A percentile compares a stretch with the other conserved stretches of the same genome.
Conservation (phyloP, 495 filamentous ascomycete species). For the Penicillium parvum region DNA sequence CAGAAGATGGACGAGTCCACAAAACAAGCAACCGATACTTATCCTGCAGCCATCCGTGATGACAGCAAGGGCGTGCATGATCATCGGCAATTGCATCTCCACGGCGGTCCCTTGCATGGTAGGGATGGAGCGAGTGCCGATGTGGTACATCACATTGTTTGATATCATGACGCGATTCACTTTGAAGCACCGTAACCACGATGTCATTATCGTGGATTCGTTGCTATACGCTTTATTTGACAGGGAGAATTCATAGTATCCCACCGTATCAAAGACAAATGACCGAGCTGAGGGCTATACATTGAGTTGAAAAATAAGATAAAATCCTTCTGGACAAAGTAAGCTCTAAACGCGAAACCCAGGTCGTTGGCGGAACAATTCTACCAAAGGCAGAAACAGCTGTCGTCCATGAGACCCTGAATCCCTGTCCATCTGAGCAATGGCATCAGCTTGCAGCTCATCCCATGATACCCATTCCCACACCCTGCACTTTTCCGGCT, state of each 20-base stretch:
- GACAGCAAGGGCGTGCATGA: neutral
- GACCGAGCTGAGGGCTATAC: too few species aligned
- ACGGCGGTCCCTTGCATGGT: neutral
- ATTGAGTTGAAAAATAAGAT: too few species aligned
- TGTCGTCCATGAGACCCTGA: conserved; percentile 20
- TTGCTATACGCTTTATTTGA: too few species aligned
- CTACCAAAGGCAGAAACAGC: conserved; percentile 54
- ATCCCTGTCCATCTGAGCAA: conserved; percentile 7
- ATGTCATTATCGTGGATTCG: too few species aligned
- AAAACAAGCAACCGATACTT: neutral
- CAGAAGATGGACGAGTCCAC: too few species aligned
- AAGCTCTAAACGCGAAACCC: conserved; percentile 12
- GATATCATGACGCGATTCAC: neutral
- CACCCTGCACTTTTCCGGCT: conserved; percentile 61
- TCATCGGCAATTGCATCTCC: neutral
- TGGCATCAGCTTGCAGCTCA: conserved; percentile 19
- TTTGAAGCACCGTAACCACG: too few species aligned
- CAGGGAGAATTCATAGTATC: too few species aligned
- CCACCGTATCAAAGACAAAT: too few species aligned
- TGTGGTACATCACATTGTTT: neutral
- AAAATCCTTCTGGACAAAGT: too few species aligned
- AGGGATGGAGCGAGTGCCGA: too few species aligned
- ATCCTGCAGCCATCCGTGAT: neutral
- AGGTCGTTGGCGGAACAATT: conserved; percentile 49
- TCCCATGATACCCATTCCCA: conserved; percentile 61